Conservation (phyloP, 345 rosid genomes). For the Pugionium cornutum region DNA sequence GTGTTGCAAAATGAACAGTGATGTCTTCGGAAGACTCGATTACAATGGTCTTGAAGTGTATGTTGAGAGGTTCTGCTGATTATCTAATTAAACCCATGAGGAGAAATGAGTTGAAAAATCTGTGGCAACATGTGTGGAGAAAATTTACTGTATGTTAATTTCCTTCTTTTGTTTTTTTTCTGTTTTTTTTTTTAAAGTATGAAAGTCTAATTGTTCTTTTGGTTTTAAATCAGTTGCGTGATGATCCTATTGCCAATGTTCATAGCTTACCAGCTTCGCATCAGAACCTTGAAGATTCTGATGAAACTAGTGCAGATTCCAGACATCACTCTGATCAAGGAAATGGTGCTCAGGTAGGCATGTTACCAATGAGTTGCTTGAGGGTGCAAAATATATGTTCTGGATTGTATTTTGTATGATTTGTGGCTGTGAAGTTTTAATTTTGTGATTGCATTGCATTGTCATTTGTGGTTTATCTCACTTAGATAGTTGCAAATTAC, state of each 20-base stretch:
- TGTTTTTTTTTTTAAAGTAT: slow-evolving; percentile 9
- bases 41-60: slow-evolving; percentile 67
- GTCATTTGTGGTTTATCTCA: background rate
- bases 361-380: background rate
- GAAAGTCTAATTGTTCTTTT: slow-evolving; percentile 10
- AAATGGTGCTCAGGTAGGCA: slow-evolving; percentile 54
- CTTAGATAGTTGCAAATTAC: background rate
- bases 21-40: slow-evolving; percentile 71
- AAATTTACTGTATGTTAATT: slow-evolving; percentile 46
- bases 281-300: slow-evolving; percentile 48
- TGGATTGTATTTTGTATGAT: too few relatives aligned
- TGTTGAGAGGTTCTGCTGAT: slow-evolving; percentile 80
- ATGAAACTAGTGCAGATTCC: slow-evolving; percentile 51
- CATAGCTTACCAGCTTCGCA: slow-evolving; percentile 42
- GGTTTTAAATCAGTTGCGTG: slow-evolving; percentile 43
- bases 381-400: too few relatives aligned
- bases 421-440: too few relatives aligned
- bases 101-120: slow-evolving; percentile 71
- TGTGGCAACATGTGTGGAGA: slow-evolving; percentile 88
- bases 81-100: slow-evolving; percentile 75
- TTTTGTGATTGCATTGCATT: background rate
- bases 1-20: slow-evolving; percentile 44
- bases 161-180: background rate
- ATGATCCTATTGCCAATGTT: slow-evolving; percentile 38
- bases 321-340: slow-evolving; percentile 51